Evolutionary conservation across 202 grass and related monocot species (phyloP).

Genomic region (Bolboschoenoplectus hybrid): DNA sequence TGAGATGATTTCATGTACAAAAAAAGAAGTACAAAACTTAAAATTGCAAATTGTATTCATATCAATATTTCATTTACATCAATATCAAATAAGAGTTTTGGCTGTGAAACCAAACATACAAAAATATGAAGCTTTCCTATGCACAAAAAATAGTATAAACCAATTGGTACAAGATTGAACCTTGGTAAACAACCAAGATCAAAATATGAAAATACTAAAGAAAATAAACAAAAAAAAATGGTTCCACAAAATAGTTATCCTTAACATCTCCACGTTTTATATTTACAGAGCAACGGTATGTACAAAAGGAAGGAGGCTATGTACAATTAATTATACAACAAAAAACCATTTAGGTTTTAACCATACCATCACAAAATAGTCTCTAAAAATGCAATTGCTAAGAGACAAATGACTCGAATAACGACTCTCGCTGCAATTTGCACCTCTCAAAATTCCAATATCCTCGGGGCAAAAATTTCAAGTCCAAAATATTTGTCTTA

Average conservation of each 20-base stretch:
- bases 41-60: background rate
- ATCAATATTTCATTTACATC: background rate
- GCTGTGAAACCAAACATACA: background rate
- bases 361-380: conserved; percentile 34
- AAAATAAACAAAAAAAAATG: background rate
- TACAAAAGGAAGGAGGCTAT: conserved; percentile 22
- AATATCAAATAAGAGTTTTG: background rate
- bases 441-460: conserved; percentile 29
- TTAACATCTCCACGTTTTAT: background rate
- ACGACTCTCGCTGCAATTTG: conserved; percentile 1
- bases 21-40: background rate
- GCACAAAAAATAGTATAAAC: background rate
- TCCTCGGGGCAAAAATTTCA: conserved; percentile 25
- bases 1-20: background rate
- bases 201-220: background rate
- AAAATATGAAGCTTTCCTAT: background rate
- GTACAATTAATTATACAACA: conserved; percentile 18
- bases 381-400: background rate
- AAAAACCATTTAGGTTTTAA: background rate
- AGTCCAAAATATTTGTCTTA: conserved; percentile 10
- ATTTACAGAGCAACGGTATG: conserved; percentile 28
- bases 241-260: background rate
- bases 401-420: background rate
- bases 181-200: background rate
- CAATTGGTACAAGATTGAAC: conserved; percentile 6